phyloP scores from a whole-genome alignment of 2,329 filamentous ascomycete species.

The Aspergillus intermedius region DNA sequence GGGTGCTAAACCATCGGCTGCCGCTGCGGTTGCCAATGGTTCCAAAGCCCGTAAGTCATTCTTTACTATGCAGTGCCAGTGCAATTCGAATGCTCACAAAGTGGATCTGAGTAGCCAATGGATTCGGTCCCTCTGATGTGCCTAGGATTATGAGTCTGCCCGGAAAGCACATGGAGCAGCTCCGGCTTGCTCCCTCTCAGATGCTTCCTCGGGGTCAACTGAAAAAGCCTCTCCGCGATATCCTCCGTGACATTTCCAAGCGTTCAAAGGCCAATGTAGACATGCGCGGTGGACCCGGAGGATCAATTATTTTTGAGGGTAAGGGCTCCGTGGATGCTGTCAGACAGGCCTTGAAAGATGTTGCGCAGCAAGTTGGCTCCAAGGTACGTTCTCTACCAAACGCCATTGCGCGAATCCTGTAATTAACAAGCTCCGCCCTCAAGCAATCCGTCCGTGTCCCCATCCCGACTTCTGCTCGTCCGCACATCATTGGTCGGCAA shows the following conservation, averaged over 20 bases:
- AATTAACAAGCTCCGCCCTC: constrained; percentile 5
- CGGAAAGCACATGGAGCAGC: constrained; percentile 71
- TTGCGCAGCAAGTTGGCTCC: constrained; percentile 78
- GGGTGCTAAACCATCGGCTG: constrained; percentile 54
- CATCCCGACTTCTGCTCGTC: constrained; percentile 74
- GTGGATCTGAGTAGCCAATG: constrained; percentile 12
- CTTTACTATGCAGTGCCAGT: constrained; percentile 2
- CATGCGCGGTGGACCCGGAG: constrained; percentile 65
- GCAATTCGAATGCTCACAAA: background rate
- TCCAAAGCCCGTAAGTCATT: constrained; percentile 45
- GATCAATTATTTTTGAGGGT: constrained; percentile 73
- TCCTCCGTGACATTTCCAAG: constrained; percentile 86
- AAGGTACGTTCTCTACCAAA: constrained; percentile 53
- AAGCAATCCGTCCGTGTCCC: constrained; percentile 66
- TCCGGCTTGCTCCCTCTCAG: constrained; percentile 67
- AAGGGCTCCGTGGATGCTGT: constrained; percentile 77
- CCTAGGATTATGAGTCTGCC: constrained; percentile 66
- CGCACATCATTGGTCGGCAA: constrained; percentile 88
- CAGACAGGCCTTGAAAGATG: constrained; percentile 79
- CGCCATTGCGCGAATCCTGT: background rate
- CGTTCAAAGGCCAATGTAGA: constrained; percentile 81
- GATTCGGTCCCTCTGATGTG: constrained; percentile 24
- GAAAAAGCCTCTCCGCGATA: constrained; percentile 77
- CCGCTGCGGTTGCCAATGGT: constrained; percentile 38
- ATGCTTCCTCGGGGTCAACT: constrained; percentile 70